Evolutionary conservation across 2,329 filamentous ascomycete species (phyloP), one percentile per base, ranked within the genome.

Genomic region (Alternaria infectoria): DNA sequence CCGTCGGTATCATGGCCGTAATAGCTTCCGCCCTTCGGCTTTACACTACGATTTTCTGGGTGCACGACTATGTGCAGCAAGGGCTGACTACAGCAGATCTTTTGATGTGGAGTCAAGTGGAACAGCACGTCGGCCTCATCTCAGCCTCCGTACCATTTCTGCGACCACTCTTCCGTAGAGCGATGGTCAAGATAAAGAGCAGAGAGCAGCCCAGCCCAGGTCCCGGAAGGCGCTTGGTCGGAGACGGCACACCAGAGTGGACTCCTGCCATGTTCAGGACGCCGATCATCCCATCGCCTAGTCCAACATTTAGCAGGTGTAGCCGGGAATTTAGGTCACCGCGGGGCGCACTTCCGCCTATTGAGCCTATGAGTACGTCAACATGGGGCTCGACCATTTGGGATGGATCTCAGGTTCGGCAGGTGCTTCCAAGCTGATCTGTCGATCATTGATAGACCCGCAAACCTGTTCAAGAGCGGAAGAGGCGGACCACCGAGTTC

Each of bases 61-160:
- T 74, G 2, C 69, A 69, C 11, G 47, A 52, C 44, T 72, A 57
- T n/a, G 12, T 25, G 12, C 51, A 72, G 13, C 60, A 71, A 25
- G 67, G 56, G 3, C 44, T 65, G 25, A 65, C 71, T 19, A 66
- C 58, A 10, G 65, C 59, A 4, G 69, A 75, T 17, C 59, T 77
- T 0, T 51, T 77, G n/a, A 65, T 77, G 43, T 77, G 74, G 74
- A 72, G 69, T 6, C 74, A 77, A 36, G 72, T 77, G 11, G 75
- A 77, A 52, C 74, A 75, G 44, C 70, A 77, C 45, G 62, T 72
- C 4, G 75, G 74, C 17, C 73, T 77, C 32, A 73, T 77, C 23
- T 69, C 75, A 1, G 74, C 68, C n/a, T 77, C 75, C 4, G 70
- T 77, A 36, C 75, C 75, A 0, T 77, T 77, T 46, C 61, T 77